Evolutionary conservation across 1,139 yeast genomes (phyloP).

Genomic region (Blastobotrys persicus): DNA sequence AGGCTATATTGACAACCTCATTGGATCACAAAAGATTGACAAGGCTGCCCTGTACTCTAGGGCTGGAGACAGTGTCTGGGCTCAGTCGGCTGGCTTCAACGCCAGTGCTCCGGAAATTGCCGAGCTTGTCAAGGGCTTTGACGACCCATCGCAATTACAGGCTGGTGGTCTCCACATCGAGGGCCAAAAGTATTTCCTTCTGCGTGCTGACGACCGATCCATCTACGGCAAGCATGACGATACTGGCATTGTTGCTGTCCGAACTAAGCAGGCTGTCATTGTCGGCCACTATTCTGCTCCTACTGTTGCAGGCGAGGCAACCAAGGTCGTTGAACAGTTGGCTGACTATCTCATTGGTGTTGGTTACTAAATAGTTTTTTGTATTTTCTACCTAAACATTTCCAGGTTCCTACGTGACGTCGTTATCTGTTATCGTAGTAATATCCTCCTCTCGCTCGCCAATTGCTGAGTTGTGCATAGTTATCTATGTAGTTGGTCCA

Average conservation of each 20-base stretch:
- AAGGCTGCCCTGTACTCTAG: constrained; percentile 89
- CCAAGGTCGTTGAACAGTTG: constrained; percentile 88
- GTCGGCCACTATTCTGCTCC: constrained; percentile 86
- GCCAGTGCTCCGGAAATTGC: constrained; percentile 67
- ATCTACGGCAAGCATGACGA: constrained; percentile 90
- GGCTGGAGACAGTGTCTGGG: constrained; percentile 96
- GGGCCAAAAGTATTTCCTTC: constrained; percentile 82
- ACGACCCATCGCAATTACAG: constrained; percentile 74
- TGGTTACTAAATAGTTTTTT: constrained; percentile 52
- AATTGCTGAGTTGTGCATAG: too few relatives aligned
- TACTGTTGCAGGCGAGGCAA: constrained; percentile 87
- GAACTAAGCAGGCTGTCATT: constrained; percentile 89
- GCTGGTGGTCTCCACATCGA: constrained; percentile 81
- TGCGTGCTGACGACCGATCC: constrained; percentile 89
- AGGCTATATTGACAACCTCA: constrained; percentile 93
- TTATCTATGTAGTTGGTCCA: too few relatives aligned
- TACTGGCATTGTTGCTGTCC: constrained; percentile 84
- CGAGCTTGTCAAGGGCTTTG: constrained; percentile 75
- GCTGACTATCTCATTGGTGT: constrained; percentile 91
- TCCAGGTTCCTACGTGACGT: too few relatives aligned
- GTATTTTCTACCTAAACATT: too few relatives aligned
- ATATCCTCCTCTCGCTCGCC: too few relatives aligned
- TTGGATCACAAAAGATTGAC: constrained; percentile 83
- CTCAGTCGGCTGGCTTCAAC: constrained; percentile 68
- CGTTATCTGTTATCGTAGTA: too few relatives aligned